Percentiles rank a stretch among this genome's conserved stretches.
Evolutionary conservation across 2,329 filamentous ascomycete genomes (phyloP).

Genomic region (Teratosphaeria nubilosa): DNA sequence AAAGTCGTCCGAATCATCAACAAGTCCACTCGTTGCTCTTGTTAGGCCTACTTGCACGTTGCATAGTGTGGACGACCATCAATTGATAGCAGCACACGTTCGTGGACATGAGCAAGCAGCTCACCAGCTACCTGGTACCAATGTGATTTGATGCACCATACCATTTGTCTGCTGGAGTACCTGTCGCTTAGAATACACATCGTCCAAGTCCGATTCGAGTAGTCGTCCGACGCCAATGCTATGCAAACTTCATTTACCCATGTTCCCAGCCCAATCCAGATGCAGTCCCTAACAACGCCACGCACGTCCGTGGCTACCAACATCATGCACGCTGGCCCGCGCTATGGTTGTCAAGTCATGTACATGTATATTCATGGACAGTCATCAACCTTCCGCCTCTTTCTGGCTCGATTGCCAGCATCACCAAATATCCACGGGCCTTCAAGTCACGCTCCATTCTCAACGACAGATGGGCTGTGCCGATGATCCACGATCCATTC

Average conservation of each 20-base stretch:
- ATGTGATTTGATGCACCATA: neutral
- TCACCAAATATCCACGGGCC: neutral
- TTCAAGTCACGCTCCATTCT: neutral
- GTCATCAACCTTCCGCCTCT: neutral
- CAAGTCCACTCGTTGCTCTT: no score
- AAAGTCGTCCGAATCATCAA: no score
- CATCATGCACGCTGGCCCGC: neutral
- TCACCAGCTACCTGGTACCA: neutral
- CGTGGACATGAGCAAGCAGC: no score
- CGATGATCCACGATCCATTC: conserved; percentile 60
- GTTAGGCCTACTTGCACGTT: neutral
- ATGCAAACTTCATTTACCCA: neutral
- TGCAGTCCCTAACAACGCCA: neutral
- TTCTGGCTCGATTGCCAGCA: neutral
- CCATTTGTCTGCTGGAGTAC: neutral
- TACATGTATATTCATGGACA: neutral
- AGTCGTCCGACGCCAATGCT: neutral
- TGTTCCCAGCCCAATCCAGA: neutral
- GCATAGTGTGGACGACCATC: neutral
- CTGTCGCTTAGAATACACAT: neutral
- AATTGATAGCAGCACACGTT: no score
- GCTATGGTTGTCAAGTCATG: neutral
- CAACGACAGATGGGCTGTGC: neutral
- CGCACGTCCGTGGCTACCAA: neutral
- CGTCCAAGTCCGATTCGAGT: neutral